Evolutionary conservation across 768 basidiomycete genomes (phyloP).

Genomic region (Tephrocybe sp.): DNA sequence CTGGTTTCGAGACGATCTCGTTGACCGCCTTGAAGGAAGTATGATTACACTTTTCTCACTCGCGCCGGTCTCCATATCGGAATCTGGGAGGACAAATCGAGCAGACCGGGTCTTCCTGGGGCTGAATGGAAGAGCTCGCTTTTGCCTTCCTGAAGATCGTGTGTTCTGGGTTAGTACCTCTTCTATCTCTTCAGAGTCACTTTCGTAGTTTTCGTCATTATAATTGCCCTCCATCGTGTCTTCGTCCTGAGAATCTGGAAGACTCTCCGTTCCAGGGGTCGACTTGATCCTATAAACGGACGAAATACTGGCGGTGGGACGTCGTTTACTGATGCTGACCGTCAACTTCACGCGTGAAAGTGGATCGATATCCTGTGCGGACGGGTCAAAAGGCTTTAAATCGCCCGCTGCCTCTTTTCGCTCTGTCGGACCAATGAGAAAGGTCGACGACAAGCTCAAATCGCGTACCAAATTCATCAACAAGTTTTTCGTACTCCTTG

Average conservation of each 20-base stretch:
- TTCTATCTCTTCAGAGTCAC: constrained; percentile 21
- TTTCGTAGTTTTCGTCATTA: constrained; percentile 22
- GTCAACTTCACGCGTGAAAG: constrained; percentile 49
- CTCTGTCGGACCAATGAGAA: constrained; percentile 33
- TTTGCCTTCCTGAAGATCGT: constrained; percentile 21
- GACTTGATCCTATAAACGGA: constrained; percentile 24
- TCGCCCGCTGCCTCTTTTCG: constrained; percentile 41
- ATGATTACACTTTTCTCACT: constrained; percentile 26
- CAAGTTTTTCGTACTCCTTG: constrained; percentile 39
- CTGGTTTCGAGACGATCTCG: constrained; percentile 49
- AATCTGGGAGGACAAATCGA: constrained; percentile 32
- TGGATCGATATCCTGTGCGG: constrained; percentile 56
- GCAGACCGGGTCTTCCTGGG: constrained; percentile 58
- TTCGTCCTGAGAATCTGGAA: constrained; percentile 35
- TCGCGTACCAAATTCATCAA: constrained; percentile 57
- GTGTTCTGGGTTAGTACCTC: constrained; percentile 16
- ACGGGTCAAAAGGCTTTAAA: constrained; percentile 60
- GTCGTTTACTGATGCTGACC: constrained; percentile 29
- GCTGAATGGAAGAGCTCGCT: constrained; percentile 58
- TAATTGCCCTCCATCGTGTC: constrained; percentile 23
- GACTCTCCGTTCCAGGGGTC: constrained; percentile 25
- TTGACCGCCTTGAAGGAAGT: constrained; percentile 46
- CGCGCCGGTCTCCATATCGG: constrained; percentile 30
- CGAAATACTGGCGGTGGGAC: constrained; percentile 22
- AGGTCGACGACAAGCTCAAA: constrained; percentile 4